Conservation (phyloP, 2,329 filamentous ascomycete species). For the Paradendryphiella salina region DNA sequence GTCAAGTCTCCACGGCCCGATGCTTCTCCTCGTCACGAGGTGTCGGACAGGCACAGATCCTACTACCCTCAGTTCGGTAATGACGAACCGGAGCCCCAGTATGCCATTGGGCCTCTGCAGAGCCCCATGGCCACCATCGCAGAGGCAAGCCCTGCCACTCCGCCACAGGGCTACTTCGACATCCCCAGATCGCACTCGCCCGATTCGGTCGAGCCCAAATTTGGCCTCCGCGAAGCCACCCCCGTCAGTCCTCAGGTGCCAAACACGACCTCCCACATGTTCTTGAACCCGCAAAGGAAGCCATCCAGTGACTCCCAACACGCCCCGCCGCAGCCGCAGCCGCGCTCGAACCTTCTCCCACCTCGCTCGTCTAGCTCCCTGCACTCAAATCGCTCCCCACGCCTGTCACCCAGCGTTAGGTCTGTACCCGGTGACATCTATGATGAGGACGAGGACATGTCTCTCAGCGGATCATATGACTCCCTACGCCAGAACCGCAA, state of each 20-base stretch:
- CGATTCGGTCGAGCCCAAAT: constrained; percentile 49
- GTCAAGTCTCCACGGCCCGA: constrained; percentile 31
- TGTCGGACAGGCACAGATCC: constrained; percentile 42
- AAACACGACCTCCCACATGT: constrained; percentile 39
- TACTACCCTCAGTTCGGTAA: constrained; percentile 43
- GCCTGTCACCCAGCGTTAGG: constrained; percentile 50
- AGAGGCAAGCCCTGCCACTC: constrained; percentile 32
- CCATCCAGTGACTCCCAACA: constrained; percentile 46
- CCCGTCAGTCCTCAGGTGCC: constrained; percentile 45
- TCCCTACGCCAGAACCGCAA: constrained; percentile 69
- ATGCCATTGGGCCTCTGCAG: constrained; percentile 34
- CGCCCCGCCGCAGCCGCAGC: constrained; percentile 29
- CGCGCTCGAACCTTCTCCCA: constrained; percentile 42
- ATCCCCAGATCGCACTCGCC: constrained; percentile 53
- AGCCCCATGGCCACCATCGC: constrained; percentile 43
- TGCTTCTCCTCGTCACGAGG: constrained; percentile 35
- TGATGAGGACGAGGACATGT: constrained; percentile 70
- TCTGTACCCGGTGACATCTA: constrained; percentile 58
- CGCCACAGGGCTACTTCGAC: constrained; percentile 50
- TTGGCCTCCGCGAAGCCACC: constrained; percentile 50
- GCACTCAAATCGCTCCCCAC: constrained; percentile 38
- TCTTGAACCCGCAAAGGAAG: constrained; percentile 45
- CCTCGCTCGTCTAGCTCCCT: constrained; percentile 48
- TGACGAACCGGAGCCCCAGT: constrained; percentile 35
- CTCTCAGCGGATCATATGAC: constrained; percentile 62